Base-by-base conservation (phyloP, 1,284 basidiomycete species). In the Phenoliferia sp. region DNA sequence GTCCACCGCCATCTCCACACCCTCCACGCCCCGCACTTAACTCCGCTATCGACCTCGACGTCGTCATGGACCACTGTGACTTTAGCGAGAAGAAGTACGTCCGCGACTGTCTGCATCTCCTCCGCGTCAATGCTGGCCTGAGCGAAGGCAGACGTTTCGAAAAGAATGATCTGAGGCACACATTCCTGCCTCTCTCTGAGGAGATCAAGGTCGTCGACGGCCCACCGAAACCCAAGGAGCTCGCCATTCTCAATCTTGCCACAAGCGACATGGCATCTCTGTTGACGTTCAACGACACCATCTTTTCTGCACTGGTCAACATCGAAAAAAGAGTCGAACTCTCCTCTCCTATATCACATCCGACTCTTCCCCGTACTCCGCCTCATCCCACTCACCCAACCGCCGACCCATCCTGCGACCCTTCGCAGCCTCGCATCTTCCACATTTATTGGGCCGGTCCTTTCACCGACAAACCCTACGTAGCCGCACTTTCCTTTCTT, bases 381-480 rank as follows among this genome's bases (percentile, higher is more conserved):
- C 75, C 81, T 2, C 72, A 75, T 65, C 76, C 72, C 65, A 78
- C 77, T 61, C 75, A 78, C 71, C 76, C 75, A 22, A 67, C 72
- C 29, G 74, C 78, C 68, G 74, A 80, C 56, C 73, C 76, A 16
- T 78, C 84, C 15, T 92, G 90, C 77, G 88, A 90, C 76, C 82
- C 85, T 0, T 84, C 87, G 63, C 84, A 86, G 74, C 88, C 88
- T 15, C 84, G 87, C 34, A 80, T 90, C 60, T 90, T 90, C 80
- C 90, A 92, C 80, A 90, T 90, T 84, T 91, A 90, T 80, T 91
- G 89, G 89, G 87, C 88, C 1, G 89, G 89, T 3, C 85, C 87
- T 0, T 90, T 92, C 80, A 89, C 88, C 22, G 89, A 92, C 80
- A 91, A 90, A 77, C 89, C 89, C 2, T 92, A 92, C 80, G 83